Evolutionary conservation across 2,329 filamentous ascomycete species (phyloP), one percentile per base, ranked within the genome.

Genomic region (Hyphodiscus sp.): DNA sequence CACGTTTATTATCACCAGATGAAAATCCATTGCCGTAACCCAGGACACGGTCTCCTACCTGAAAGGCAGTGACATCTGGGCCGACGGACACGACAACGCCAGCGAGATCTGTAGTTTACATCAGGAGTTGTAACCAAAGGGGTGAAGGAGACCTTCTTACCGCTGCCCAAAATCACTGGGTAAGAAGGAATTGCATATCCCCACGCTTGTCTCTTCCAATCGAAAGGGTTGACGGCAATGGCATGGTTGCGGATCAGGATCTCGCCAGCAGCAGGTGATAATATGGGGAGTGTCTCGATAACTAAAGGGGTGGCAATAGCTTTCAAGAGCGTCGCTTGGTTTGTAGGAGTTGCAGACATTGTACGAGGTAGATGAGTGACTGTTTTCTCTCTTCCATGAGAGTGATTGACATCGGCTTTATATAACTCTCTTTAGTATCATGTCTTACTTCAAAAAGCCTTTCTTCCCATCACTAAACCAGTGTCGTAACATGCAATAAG

Each of bases 221-320:
- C 73, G 52, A 72, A 63, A 1, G 71, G 72, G 49, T 75, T 75
- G 33, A 74, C 61, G 15, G 70, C 71, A 11, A 73, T 61, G 11
- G 71, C 68, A 50, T 70, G 67, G 55, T 73, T 67, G 11, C 16
- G 11, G 33, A 38, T 38, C 11, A 38, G 11, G 16, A 38, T 13
- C 13, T 38, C 33, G 16, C 16, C 16, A n/a, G 11, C 11, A 38
- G 2, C 16, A n/a, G 33, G 16, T 13, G 5, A 2, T n/a, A 13
- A 13, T 13, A 38, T 13, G 33, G 33, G 33, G 11, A n/a, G 11
- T 13, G 33, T 13, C 2, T 38, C 33, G 33, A 38, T 38, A n/a
- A n/a, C 11, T 4, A 38, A 10, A 10, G 33, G 33, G 16, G 33
- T n/a, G 11, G 11, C 33, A 15, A 4, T 13, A 38, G 33, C 33